A percentile compares a stretch with the other conserved stretches of the same genome.
Conservation (phyloP, 805 yeast genomes). For the Hanseniaspora pseudoguilliermondii region DNA sequence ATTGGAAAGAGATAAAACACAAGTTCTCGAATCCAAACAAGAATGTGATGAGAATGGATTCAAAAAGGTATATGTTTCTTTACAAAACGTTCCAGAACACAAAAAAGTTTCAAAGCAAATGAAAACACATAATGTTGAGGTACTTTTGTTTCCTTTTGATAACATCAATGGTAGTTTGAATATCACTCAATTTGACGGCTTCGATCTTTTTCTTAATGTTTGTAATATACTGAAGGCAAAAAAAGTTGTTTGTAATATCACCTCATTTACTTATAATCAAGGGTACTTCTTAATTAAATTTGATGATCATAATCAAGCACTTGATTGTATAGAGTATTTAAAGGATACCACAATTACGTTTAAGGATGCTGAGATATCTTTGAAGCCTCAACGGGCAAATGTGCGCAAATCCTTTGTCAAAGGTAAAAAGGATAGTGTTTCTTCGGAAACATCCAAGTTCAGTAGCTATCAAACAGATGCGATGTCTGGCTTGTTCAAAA, state of each 20-base stretch:
- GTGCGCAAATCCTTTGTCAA: neutral
- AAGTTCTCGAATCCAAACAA: neutral
- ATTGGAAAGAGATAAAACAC: slow-evolving; percentile 8
- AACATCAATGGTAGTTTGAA: neutral
- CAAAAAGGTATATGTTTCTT: slow-evolving; percentile 1
- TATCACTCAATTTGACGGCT: neutral
- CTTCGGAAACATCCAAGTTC: neutral
- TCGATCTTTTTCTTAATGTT: neutral
- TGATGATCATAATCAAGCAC: neutral
- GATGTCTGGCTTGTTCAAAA: neutral
- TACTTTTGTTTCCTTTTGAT: neutral
- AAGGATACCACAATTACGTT: neutral
- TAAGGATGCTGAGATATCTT: no score
- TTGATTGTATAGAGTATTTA: neutral
- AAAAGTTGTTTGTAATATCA: neutral
- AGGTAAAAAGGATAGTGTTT: neutral
- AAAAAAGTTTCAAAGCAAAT: neutral
- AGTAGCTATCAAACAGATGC: neutral
- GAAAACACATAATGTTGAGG: neutral
- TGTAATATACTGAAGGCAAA: neutral
- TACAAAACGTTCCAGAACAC: neutral
- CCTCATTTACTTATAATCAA: neutral
- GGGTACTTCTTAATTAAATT: neutral
- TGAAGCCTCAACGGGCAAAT: neutral
- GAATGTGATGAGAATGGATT: neutral